Conservation (phyloP, 176 grass and related monocot species). For the Zoysia pacifica region DNA sequence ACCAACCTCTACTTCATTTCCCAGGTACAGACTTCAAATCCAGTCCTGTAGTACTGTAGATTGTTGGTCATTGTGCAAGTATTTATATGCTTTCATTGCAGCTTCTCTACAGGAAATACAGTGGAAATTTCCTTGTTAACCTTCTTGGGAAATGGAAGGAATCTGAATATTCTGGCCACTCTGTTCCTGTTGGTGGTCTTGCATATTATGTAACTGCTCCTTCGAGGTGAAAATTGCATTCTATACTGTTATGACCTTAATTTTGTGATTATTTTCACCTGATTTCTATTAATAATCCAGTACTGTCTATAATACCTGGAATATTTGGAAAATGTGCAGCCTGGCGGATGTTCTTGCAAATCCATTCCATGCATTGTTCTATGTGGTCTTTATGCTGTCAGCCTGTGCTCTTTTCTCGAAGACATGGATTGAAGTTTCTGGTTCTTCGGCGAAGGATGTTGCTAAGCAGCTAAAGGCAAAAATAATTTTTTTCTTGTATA, state of each 20-base stretch:
- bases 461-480: slow-evolving; percentile 57
- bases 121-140: slow-evolving; percentile 94
- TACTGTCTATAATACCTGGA: background rate
- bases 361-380: slow-evolving; percentile 61
- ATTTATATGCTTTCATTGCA: slow-evolving; percentile 36
- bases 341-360: slow-evolving; percentile 62
- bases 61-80: slow-evolving; percentile 1
- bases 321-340: slow-evolving; percentile 35
- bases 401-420: slow-evolving; percentile 62
- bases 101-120: slow-evolving; percentile 93
- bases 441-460: slow-evolving; percentile 63
- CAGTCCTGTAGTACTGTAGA: background rate
- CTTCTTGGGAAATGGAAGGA: slow-evolving; percentile 88
- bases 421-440: slow-evolving; percentile 71
- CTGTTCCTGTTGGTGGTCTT: slow-evolving; percentile 83
- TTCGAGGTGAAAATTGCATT: slow-evolving; percentile 58
- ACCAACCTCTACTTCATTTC: slow-evolving; percentile 96
- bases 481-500: background rate
- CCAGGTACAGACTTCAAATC: slow-evolving; percentile 47
- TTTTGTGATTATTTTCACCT: background rate
- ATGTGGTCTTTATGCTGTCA: slow-evolving; percentile 60
- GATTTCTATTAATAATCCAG: background rate
- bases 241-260: background rate
- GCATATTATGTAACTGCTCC: slow-evolving; percentile 96
- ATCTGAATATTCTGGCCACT: slow-evolving; percentile 84